These are phyloP conservation scores for Hypoxylon rickii DNA, from an alignment of 495 filamentous ascomycete genomes.

Conservation along the genomic window DNA sequence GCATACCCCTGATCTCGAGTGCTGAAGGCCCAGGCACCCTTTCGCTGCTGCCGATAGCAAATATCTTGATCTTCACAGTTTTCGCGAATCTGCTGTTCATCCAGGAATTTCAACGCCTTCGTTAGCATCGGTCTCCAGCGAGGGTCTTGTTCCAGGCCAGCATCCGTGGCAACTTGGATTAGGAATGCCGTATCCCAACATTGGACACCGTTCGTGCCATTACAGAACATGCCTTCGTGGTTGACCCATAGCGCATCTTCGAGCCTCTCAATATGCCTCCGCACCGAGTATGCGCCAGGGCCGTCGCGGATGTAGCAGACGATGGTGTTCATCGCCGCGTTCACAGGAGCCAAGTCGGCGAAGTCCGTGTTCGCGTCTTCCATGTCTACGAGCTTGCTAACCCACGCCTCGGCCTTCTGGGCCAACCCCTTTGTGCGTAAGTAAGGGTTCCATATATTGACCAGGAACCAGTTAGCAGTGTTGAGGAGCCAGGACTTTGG, in stretches of 20 bases:
- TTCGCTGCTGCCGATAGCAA: slow-evolving; percentile 89
- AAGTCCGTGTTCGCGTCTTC: slow-evolving; percentile 93
- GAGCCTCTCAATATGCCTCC: slow-evolving; percentile 76
- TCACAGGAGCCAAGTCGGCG: slow-evolving; percentile 86
- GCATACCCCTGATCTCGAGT: slow-evolving; percentile 91
- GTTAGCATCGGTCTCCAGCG: slow-evolving; percentile 83
- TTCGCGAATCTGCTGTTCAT: slow-evolving; percentile 88
- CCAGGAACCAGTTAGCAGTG: slow-evolving; percentile 71
- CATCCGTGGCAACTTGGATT: slow-evolving; percentile 79
- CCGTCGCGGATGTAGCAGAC: slow-evolving; percentile 84
- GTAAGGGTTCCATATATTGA: slow-evolving; percentile 77
- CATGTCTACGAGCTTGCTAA: slow-evolving; percentile 71
- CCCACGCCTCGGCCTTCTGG: slow-evolving; percentile 73
- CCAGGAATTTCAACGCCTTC: slow-evolving; percentile 83
- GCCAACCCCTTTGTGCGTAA: slow-evolving; percentile 62
- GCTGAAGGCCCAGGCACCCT: slow-evolving; percentile 95
- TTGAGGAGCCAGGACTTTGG: slow-evolving; percentile 87
- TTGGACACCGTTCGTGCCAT: slow-evolving; percentile 96
- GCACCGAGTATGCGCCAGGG: slow-evolving; percentile 73
- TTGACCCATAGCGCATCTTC: slow-evolving; percentile 93
- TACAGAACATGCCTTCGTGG: slow-evolving; percentile 87
- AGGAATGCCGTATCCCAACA: slow-evolving; percentile 93
- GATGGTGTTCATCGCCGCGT: slow-evolving; percentile 83
- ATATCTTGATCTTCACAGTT: slow-evolving; percentile 76
- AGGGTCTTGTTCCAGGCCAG: slow-evolving; percentile 75